Conservation (phyloP, 768 basidiomycete genomes). For the Rhizopogon salebrosus region DNA sequence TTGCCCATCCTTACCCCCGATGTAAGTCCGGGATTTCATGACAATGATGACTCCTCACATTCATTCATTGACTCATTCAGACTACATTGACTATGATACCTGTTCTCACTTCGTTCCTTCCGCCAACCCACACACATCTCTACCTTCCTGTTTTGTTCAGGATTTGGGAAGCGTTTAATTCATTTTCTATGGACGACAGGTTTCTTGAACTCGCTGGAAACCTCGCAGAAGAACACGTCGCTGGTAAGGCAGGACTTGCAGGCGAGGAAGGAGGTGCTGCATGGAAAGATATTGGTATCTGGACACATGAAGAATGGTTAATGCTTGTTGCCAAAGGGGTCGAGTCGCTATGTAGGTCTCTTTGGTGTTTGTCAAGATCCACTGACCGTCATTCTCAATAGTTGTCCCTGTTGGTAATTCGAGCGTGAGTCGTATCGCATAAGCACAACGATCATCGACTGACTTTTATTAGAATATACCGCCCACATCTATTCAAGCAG, state of each 20-base stretch:
- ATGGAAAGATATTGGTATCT: slow-evolving; percentile 88
- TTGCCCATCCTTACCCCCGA: slow-evolving; percentile 67
- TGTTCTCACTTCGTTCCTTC: slow-evolving; percentile 74
- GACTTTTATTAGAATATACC: slow-evolving; percentile 45
- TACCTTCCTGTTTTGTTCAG: slow-evolving; percentile 72
- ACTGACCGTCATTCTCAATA: slow-evolving; percentile 9
- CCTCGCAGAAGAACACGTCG: slow-evolving; percentile 66
- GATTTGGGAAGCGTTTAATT: slow-evolving; percentile 78
- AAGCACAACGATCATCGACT: background rate
- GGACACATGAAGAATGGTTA: slow-evolving; percentile 80
- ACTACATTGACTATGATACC: slow-evolving; percentile 67
- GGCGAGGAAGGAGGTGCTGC: slow-evolving; percentile 50
- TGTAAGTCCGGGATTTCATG: slow-evolving; percentile 34
- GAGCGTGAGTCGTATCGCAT: slow-evolving; percentile 37
- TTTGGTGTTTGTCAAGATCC: background rate
- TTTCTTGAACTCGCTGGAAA: slow-evolving; percentile 67
- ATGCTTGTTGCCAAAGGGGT: slow-evolving; percentile 79
- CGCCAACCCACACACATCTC: slow-evolving; percentile 55
- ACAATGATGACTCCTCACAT: background rate
- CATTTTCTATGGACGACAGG: slow-evolving; percentile 67
- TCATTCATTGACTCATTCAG: slow-evolving; percentile 36
- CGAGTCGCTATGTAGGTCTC: slow-evolving; percentile 61
- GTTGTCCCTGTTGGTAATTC: slow-evolving; percentile 53
- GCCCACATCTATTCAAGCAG: slow-evolving; percentile 67
- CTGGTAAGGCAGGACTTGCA: slow-evolving; percentile 48